Percentiles rank a stretch among this genome's conserved stretches.
Conservation (phyloP, 2,329 filamentous ascomycete genomes). For the Cladosporium velox region DNA sequence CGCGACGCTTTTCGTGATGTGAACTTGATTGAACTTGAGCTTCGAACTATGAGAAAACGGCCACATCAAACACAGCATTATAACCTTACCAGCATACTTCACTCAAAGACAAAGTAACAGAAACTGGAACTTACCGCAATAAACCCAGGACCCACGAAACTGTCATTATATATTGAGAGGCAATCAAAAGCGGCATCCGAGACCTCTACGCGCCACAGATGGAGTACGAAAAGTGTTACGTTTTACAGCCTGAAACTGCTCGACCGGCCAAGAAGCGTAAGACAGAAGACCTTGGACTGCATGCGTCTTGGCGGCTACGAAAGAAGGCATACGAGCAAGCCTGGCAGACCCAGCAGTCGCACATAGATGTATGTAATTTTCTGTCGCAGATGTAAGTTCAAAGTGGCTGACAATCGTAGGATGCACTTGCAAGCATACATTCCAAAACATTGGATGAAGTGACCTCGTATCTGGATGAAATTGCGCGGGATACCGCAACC, state of each 20-base stretch:
- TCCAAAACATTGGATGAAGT: slow-evolving; percentile 41
- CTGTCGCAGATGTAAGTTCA: slow-evolving; percentile 39
- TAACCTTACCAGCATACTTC: neutral
- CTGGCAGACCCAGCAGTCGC: slow-evolving; percentile 65
- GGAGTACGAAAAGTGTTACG: slow-evolving; percentile 53
- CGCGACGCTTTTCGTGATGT: neutral
- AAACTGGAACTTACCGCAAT: neutral
- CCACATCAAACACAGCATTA: neutral
- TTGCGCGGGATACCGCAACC: slow-evolving; percentile 17
- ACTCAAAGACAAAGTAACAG: neutral
- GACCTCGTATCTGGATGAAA: slow-evolving; percentile 18
- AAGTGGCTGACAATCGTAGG: slow-evolving; percentile 38
- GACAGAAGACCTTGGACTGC: slow-evolving; percentile 36
- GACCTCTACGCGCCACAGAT: slow-evolving; percentile 32
- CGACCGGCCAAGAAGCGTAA: slow-evolving; percentile 46
- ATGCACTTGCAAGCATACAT: slow-evolving; percentile 18
- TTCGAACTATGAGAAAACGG: neutral
- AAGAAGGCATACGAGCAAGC: slow-evolving; percentile 61
- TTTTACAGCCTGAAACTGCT: slow-evolving; percentile 43
- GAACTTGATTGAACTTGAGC: neutral
- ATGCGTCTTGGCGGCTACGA: slow-evolving; percentile 51
- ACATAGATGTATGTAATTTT: slow-evolving; percentile 56
- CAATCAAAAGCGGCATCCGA: neutral
- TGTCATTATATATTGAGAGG: neutral
- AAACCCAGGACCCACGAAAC: neutral